phyloP scores from a whole-genome alignment of 768 basidiomycete species.

The Glaciozyma antarctica region DNA sequence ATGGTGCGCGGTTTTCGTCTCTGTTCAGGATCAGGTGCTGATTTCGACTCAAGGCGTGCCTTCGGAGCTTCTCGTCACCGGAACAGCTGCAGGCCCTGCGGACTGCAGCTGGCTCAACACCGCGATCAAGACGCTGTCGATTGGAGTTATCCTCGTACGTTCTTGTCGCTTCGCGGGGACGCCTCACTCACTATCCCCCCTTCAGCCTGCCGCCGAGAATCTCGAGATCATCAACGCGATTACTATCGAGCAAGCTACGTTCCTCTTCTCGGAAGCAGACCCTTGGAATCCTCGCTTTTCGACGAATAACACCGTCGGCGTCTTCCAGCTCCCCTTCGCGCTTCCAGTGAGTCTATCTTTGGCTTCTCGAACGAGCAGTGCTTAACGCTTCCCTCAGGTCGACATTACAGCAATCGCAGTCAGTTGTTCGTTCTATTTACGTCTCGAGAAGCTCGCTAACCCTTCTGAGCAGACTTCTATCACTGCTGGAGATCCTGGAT shows the following conservation, averaged over 20 bases:
- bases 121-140: constrained; percentile 55
- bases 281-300: constrained; percentile 54
- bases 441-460: not conserved
- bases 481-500: not conserved
- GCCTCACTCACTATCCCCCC: not conserved
- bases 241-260: constrained; percentile 45
- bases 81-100: constrained; percentile 38
- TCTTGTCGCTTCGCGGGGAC: constrained; percentile 40
- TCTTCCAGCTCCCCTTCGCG: constrained; percentile 58
- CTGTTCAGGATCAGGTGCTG: too few relatives aligned
- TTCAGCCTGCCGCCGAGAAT: not conserved
- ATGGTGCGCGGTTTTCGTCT: too few relatives aligned
- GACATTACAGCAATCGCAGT: not conserved
- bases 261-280: constrained; percentile 51
- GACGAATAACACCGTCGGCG: constrained; percentile 53
- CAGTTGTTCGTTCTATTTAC: not conserved
- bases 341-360: constrained; percentile 45
- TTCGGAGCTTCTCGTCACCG: constrained; percentile 13
- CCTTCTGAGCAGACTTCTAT: not conserved
- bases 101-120: constrained; percentile 60
- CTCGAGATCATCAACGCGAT: constrained; percentile 54
- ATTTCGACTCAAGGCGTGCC: not conserved
- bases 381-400: not conserved
- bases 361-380: not conserved
- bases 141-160: constrained; percentile 50